Base-by-base conservation (phyloP, 2,329 filamentous ascomycete species). In the Colletotrichum cordylinicola region DNA sequence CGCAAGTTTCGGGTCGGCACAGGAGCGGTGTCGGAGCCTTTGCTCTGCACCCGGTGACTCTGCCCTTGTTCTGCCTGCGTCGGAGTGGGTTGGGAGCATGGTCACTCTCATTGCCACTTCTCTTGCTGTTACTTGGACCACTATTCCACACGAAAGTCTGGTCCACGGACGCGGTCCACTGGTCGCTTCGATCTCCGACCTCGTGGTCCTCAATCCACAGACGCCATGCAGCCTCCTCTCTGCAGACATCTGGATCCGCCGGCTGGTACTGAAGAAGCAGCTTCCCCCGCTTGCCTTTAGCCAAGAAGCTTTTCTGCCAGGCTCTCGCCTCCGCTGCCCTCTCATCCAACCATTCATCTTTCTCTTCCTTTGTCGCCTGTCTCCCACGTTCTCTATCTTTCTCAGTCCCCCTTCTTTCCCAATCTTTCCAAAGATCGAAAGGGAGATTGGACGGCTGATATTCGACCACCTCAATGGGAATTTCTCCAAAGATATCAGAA, bases 101-200 rank as follows among this genome's bases (percentile, higher is more conserved):
- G 39, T 43, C 0, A n/a, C 39, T 43, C 39, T 1, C 39, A 43
- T 43, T 43, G 39, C 39, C 0, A 43, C 39, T n/a, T 43, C 39
- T 43, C 39, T 43, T 43, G 16, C 39, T 43, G 39, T 43, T 43
- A 43, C 39, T 43, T 43, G 39, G 2, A 43, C 1, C 39, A 43
- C 1, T n/a, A 0, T 43, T 43, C 39, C 39, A 43, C 39, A 43
- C 18, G 31, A 58, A 68, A 21, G 56, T 56, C 48, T 68, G 66
- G 29, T 21, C 24, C 37, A 10, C n/a, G 9, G 16, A 31, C 31
- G 66, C 15, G 13, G 24, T 18, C 66, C 66, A 68, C 29, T 58
- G 18, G 29, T 68, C 66, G 16, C 18, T 56, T 33, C 66, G 66
- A 18, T 70, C 83, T 83, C 74, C 78, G 70, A 82, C 84, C 83